Base-by-base conservation (phyloP, 208 protist genomes). In the Leishmania martiniquensis region DNA sequence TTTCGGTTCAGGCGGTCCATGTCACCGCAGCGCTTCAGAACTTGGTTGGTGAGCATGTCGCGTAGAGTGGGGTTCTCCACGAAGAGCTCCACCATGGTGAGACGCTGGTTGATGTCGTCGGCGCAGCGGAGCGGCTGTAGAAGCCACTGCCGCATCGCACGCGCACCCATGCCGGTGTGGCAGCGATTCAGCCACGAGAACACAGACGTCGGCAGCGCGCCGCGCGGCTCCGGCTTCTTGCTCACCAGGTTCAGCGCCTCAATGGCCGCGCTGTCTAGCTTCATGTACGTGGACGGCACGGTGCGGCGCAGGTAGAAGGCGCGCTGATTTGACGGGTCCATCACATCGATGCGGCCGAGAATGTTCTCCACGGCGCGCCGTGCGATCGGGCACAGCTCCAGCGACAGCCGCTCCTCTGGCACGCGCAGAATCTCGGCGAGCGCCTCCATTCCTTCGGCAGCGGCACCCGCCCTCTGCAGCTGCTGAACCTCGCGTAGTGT, bases 141-240 rank as follows among this genome's bases (percentile, higher is more conserved):
- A 39, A 99, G 87, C 98, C 98, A 99, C 85, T 99, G 95, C 22
- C 93, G 85, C 82, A 99, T 94, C 73, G 93, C 83, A n/a, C 99
- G 91, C 20, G 97, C 85, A 4, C 99, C 99, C 94, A 99, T 99
- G 5, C 93, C 91, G 12, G 99, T 99, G 44, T 84, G 69, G 82
- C 98, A 99, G n/a, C 97, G 89, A 84, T 99, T 99, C 22, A 99
- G 88, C 84, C 99, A 92, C 10, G 91, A 91, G 82, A 96, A 99
- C 32, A 99, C 82, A 17, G 87, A 97, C 42, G 81, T 87, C 44
- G 93, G 91, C 54, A 94, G 81, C 25, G 89, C 77, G 25, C 91
- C 91, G 32, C 91, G 87, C 59, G 91, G 89, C 63, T 97, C 90
- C 44, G 90, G 90, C 74, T 97, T 95, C 62, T 89, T 89, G 80